Evolutionary conservation across 1,139 yeast species (phyloP).

Genomic region (Suhomyces panamericanus): DNA sequence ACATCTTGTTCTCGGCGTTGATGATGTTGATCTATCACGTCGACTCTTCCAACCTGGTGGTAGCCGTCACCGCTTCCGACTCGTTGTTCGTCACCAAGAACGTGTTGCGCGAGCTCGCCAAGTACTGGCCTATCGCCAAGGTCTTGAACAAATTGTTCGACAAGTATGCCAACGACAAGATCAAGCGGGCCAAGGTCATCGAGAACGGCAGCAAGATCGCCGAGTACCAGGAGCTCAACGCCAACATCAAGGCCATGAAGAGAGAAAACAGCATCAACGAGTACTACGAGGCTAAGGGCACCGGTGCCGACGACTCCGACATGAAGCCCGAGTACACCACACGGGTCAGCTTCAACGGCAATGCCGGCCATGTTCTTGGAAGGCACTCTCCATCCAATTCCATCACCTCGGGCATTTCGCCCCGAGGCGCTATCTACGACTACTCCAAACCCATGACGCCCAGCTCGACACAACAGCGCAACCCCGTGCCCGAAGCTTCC

Average conservation of each 20-base stretch:
- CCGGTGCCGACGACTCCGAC: background rate
- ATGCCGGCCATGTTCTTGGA: conserved; percentile 6
- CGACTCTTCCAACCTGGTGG: conserved; percentile 56
- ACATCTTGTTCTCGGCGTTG: conserved; percentile 66
- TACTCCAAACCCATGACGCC: conserved; percentile 3
- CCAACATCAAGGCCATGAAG: conserved; percentile 29
- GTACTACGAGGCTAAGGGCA: conserved; percentile 15
- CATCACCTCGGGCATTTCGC: conserved; percentile 33
- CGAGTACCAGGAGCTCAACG: conserved; percentile 38
- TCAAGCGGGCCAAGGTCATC: conserved; percentile 46
- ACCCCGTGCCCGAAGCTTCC: background rate
- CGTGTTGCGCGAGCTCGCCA: conserved; percentile 54
- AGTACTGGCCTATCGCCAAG: conserved; percentile 47
- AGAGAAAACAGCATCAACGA: conserved; percentile 23
- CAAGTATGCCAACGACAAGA: conserved; percentile 47
- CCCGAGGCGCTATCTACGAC: conserved; percentile 27
- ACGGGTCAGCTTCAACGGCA: conserved; percentile 10
- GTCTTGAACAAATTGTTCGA: conserved; percentile 44
- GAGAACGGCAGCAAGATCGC: conserved; percentile 42
- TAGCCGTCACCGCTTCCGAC: conserved; percentile 60
- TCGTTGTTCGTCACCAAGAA: conserved; percentile 54
- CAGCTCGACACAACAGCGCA: background rate
- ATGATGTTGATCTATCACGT: conserved; percentile 75
- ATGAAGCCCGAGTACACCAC: conserved; percentile 4
- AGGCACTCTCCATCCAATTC: conserved; percentile 17